Percentiles rank a stretch among this genome's conserved stretches.
Evolutionary conservation across 2,329 filamentous ascomycete genomes (phyloP).

Genomic region (Colletotrichum gigasporum): DNA sequence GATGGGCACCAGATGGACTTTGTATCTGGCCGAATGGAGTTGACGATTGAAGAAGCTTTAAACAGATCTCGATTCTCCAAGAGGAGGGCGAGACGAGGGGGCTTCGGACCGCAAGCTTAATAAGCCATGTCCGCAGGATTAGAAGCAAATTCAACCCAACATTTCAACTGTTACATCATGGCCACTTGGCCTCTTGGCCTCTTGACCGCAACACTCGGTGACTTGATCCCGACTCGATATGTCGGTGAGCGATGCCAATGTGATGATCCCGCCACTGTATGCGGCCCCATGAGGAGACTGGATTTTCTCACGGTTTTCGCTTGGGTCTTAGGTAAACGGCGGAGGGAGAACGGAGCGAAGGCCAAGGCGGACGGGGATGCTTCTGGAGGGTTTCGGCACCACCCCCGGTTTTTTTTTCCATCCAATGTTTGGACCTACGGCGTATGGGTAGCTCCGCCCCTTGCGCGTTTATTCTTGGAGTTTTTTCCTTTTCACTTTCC

Average conservation of each 20-base stretch:
- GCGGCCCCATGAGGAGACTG: background rate
- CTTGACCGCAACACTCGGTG: background rate
- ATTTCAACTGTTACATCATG: background rate
- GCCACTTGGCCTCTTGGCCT: no score
- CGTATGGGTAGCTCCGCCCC: background rate
- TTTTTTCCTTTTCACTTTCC: no score
- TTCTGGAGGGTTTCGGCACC: background rate
- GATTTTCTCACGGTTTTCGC: no score
- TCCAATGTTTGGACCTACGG: background rate
- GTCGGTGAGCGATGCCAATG: constrained; percentile 14
- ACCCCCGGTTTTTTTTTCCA: background rate
- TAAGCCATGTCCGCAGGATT: constrained; percentile 20
- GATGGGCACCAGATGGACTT: constrained; percentile 23
- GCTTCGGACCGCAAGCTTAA: constrained; percentile 19
- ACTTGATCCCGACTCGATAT: background rate
- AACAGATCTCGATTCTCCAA: background rate
- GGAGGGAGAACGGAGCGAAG: no score
- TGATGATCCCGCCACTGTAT: background rate
- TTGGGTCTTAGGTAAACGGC: no score
- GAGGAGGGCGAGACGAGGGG: background rate
- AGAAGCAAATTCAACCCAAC: constrained; percentile 16
- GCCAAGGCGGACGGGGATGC: no score
- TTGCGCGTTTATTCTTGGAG: background rate
- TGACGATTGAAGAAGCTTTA: constrained; percentile 24
- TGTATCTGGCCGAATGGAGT: constrained; percentile 28